These are phyloP conservation scores for Auriscalpium microsporum DNA, from an alignment of 768 basidiomycete species.

Conservation along the genomic window DNA sequence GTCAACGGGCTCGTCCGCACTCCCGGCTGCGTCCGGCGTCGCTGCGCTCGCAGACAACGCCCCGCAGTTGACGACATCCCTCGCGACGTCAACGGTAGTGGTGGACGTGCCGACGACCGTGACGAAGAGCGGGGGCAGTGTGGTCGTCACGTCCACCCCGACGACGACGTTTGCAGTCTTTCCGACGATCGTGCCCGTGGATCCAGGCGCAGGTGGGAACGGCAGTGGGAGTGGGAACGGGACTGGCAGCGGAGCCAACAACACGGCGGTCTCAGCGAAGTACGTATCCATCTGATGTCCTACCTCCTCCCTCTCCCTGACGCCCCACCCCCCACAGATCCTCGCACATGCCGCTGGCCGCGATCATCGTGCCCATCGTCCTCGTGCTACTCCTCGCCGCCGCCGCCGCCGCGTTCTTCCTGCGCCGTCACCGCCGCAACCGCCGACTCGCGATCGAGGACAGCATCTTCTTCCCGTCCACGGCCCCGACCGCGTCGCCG, in stretches of 20 bases:
- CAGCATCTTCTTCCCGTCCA: not conserved
- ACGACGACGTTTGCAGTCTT: not conserved
- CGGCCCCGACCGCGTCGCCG: not conserved
- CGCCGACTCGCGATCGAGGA: not conserved
- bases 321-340: not conserved
- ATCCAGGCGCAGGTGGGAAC: not conserved
- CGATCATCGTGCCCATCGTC: not conserved
- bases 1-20: too few relatives aligned
- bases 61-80: not conserved
- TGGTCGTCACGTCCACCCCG: not conserved
- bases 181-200: not conserved
- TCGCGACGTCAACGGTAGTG: not conserved
- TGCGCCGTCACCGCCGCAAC: not conserved
- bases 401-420: not conserved
- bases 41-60: not conserved
- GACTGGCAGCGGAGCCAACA: not conserved
- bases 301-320: not conserved
- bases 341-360: not conserved
- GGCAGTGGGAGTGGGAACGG: not conserved
- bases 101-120: not conserved
- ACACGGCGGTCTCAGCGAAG: not conserved
- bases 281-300: not conserved
- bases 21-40: too few relatives aligned
- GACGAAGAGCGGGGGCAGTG: not conserved
- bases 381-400: not conserved